phyloP scores from a whole-genome alignment of 1,284 basidiomycete species.

The Wolfiporia cocos region DNA sequence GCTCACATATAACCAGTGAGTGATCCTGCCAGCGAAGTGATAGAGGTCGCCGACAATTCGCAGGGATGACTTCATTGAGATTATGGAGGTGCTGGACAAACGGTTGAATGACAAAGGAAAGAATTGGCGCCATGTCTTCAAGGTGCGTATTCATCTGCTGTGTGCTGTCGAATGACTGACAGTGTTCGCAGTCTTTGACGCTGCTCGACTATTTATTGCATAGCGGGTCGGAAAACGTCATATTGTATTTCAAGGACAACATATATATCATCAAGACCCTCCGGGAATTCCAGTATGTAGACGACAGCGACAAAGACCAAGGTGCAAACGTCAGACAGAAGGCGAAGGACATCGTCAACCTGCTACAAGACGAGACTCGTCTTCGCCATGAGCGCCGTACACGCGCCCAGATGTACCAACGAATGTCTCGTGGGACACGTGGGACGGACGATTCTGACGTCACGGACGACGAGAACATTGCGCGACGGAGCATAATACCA shows the following conservation, averaged over 20 bases:
- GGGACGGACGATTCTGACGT: conserved; percentile 27
- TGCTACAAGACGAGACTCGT: conserved; percentile 80
- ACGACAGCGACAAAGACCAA: conserved; percentile 91
- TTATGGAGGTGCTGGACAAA: conserved; percentile 99
- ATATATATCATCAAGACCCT: conserved; percentile 97
- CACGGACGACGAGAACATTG: conserved; percentile 29
- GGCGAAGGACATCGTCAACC: conserved; percentile 95
- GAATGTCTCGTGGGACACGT: conserved; percentile 64
- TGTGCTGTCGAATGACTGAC: background rate
- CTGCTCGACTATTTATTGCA: conserved; percentile 94
- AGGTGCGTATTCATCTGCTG: conserved; percentile 42
- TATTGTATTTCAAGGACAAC: conserved; percentile 96
- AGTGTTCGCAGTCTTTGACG: conserved; percentile 70
- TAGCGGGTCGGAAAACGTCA: conserved; percentile 93
- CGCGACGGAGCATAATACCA: conserved; percentile 18
- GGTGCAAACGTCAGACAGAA: conserved; percentile 97
- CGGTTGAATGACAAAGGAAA: conserved; percentile 98
- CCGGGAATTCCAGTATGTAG: conserved; percentile 95
- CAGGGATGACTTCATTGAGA: conserved; percentile 94
- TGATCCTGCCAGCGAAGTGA: background rate
- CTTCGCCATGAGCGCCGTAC: conserved; percentile 77
- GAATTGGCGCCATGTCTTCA: conserved; percentile 99
- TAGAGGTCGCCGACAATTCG: background rate
- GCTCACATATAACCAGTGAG: conserved; percentile 92
- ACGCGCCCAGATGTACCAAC: conserved; percentile 85